Percentiles rank a stretch among this genome's conserved stretches.
phyloP scores from a whole-genome alignment of 192 early-diverging fungal species.

The Powellomyces hirtus region DNA sequence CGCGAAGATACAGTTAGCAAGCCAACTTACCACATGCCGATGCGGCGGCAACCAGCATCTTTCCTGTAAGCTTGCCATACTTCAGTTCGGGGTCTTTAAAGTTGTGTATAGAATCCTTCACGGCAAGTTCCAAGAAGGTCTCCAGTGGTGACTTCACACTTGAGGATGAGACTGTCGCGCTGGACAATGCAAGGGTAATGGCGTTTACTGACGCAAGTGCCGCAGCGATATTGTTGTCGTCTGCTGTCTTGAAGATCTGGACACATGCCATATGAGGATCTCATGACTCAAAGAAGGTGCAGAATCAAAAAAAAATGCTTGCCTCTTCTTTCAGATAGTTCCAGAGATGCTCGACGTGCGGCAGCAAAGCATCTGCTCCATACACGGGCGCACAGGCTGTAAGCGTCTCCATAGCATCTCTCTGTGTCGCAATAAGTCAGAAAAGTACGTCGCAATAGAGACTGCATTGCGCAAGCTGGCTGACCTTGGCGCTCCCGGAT shows the following conservation, averaged over 20 bases:
- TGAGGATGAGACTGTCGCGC: conserved; percentile 23
- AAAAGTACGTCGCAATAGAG: background rate
- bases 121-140: conserved; percentile 28
- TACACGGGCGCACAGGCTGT: conserved; percentile 76
- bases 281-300: background rate
- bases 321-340: conserved; percentile 71
- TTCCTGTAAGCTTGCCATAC: conserved; percentile 35
- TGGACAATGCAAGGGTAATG: conserved; percentile 63
- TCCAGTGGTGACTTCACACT: conserved; percentile 24
- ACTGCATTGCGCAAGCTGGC: conserved; percentile 9
- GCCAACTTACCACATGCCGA: conserved; percentile 22
- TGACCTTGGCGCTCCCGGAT: conserved; percentile 83
- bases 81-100: conserved; percentile 42
- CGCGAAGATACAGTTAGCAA: background rate
- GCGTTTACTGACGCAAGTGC: conserved; percentile 62
- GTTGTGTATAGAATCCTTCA: conserved; percentile 36
- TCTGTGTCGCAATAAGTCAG: conserved; percentile 37
- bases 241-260: conserved; percentile 73
- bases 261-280: background rate
- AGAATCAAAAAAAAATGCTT: too few relatives aligned
- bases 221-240: conserved; percentile 63
- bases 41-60: conserved; percentile 32
- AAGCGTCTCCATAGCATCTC: conserved; percentile 90
- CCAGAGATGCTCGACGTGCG: conserved; percentile 72
- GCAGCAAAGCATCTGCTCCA: conserved; percentile 61